Evolutionary conservation across 768 basidiomycete species (phyloP), one percentile per base, ranked within the genome.

Genomic region (Psilocybe sp.): DNA sequence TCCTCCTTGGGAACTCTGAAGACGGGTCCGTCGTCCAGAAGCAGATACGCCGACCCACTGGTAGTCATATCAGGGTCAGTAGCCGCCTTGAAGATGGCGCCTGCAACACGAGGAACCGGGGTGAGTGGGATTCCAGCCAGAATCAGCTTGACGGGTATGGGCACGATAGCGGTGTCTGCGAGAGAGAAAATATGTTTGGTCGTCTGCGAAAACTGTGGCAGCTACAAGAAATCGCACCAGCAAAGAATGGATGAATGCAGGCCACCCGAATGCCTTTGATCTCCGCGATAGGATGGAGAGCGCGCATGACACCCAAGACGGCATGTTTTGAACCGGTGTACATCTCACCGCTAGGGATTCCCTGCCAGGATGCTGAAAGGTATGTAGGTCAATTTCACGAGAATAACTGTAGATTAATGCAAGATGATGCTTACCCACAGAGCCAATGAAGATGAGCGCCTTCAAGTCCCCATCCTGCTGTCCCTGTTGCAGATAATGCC

Each of bases 301-400:
- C 69, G 14, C 78, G 70, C 76, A 81, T 77, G 31, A 81, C 48
- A 9, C 80, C 81, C 5, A 81, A 64, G 6, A 82, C 60, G 33
- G 71, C 79, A 52, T 81, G 80, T 57, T 81, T 82, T 11, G 81
- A 75, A 13, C 75, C 76, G 6, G 69, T 64, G 58, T 82, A 82
- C 42, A 79, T 59, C 15, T 71, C 62, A 5, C 64, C 79, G 15
- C 53, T 54, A 3, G 79, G 74, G 20, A 81, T 65, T 0, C 66
- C 68, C 33, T 61, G 35, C 76, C 79, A 81, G 18, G 80, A 81
- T 33, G 81, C 79, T 80, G 46, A 32, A 43, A 9, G 36, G 35
- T 13, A 9, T 19, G 7, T 20, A 12, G 34, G 37, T 40, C 35
- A 45, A 16, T 34, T n/a, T 38, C 35, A 46, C n/a, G 23, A 36